These are phyloP conservation scores for Laguncularia racemosa DNA, from an alignment of 345 rosid species.

Conservation along the genomic window DNA sequence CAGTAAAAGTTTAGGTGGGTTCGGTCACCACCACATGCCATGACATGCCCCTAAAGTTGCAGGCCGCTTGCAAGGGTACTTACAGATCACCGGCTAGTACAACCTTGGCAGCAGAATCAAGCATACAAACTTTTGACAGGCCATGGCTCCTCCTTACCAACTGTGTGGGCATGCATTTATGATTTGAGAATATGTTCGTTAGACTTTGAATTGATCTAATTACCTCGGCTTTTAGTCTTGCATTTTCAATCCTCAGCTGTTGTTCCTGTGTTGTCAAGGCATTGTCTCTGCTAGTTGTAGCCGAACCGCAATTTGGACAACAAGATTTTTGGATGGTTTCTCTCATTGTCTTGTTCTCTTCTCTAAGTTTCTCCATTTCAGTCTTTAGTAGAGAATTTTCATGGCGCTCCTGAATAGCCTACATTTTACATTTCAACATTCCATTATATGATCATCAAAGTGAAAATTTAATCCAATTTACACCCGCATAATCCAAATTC, in stretches of 20 bases:
- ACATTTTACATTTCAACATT: background rate
- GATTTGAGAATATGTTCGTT: too few relatives aligned
- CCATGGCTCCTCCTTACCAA: too few relatives aligned
- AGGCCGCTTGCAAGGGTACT: too few relatives aligned
- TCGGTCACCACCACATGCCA: too few relatives aligned
- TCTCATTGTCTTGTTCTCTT: constrained; percentile 83
- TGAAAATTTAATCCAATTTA: background rate
- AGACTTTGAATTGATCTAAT: too few relatives aligned
- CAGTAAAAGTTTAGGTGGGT: too few relatives aligned
- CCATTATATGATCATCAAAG: background rate
- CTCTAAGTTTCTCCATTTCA: constrained; percentile 81
- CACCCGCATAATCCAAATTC: too few relatives aligned
- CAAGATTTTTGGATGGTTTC: constrained; percentile 64
- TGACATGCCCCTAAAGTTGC: too few relatives aligned
- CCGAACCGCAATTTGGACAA: constrained; percentile 79
- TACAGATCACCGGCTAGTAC: too few relatives aligned
- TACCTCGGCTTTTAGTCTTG: constrained; percentile 85
- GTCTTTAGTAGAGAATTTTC: constrained; percentile 78
- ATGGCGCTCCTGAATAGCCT: constrained; percentile 98
- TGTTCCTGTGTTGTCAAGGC: constrained; percentile 49
- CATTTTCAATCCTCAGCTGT: constrained; percentile 72
- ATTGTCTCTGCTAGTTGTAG: constrained; percentile 41
- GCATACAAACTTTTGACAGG: too few relatives aligned
- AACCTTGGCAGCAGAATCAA: too few relatives aligned
- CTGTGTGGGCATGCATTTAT: too few relatives aligned